Conservation (phyloP, 2,329 filamentous ascomycete species). For the Tolypocladium inflatum region DNA sequence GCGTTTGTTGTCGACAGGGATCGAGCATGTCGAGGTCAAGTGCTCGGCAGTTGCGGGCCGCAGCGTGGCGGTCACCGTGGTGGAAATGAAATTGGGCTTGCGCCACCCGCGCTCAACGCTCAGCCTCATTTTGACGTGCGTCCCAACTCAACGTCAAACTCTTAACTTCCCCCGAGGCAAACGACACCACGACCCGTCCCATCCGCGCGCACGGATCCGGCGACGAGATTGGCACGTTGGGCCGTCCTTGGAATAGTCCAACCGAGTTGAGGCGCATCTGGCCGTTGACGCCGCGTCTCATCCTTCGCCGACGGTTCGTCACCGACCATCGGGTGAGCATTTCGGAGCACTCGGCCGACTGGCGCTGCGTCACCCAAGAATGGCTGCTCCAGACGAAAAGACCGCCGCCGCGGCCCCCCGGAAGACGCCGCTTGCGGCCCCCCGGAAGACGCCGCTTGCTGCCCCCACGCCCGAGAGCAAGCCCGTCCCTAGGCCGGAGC, state of each 20-base stretch:
- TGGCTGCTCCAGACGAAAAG: background rate
- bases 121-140: background rate
- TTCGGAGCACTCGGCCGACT: background rate
- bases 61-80: background rate
- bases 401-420: constrained; percentile 9
- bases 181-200: background rate
- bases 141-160: background rate
- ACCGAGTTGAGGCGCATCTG: background rate
- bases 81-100: background rate
- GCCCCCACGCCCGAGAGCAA: constrained; percentile 47
- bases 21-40: background rate
- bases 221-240: background rate
- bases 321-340: background rate
- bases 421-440: constrained; percentile 20
- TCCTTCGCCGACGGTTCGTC: background rate
- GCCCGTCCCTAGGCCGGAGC: constrained; percentile 43
- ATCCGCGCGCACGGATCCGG: background rate
- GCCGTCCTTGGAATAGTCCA: background rate
- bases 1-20: background rate
- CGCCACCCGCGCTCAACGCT: background rate
- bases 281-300: background rate
- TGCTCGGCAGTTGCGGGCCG: background rate
- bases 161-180: too few species aligned
- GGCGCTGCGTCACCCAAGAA: background rate
- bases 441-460: constrained; percentile 46